Base-by-base conservation (phyloP, 2,329 filamentous ascomycete species). In the Parascedosporium putredinis region DNA sequence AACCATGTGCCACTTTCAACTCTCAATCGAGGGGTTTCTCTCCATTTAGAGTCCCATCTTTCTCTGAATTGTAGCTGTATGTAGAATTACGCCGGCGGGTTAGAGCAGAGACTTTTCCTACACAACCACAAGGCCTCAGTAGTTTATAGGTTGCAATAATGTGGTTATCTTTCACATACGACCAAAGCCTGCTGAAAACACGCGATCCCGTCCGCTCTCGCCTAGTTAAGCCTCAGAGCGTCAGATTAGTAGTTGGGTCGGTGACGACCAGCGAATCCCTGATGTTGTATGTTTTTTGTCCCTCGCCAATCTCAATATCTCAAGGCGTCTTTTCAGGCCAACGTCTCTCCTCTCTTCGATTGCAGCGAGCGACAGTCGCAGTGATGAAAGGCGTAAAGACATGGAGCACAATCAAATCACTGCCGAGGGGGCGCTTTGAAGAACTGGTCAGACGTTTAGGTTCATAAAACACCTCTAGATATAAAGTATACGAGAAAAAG, bases 261-360 rank as follows among this genome's bases (percentile, higher is more conserved):
- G 36, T 40, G 36, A 40, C 36, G 36, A 40, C 36, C 36, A 40
- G 36, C 18, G 36, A 40, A 40, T 40, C 36, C 36, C 36, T 40
- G 36, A 40, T 40, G 36, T 40, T 40, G 36, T 40, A 40, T 40
- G 36, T 40, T 40, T n/a, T 18, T 40, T n/a, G n/a, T n/a, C n/a
- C n/a, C n/a, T n/a, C n/a, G n/a, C n/a, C n/a, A n/a, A n/a, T n/a
- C n/a, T n/a, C n/a, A n/a, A n/a, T n/a, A n/a, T n/a, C n/a, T n/a
- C n/a, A n/a, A n/a, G n/a, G n/a, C n/a, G n/a, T 16, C 18, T 10
- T 40, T 40, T 40, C 22, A 10, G 4, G 18, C 2, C 14, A 5
- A n/a, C 18, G 5, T 34, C 18, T n/a, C 33, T 34, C 31, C 18
- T 34, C n/a, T n/a, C n/a, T n/a, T n/a, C n/a, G n/a, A n/a, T n/a